phyloP scores from a whole-genome alignment of 169 alveolate genomes.

The Plasmodium billcollinsi region DNA sequence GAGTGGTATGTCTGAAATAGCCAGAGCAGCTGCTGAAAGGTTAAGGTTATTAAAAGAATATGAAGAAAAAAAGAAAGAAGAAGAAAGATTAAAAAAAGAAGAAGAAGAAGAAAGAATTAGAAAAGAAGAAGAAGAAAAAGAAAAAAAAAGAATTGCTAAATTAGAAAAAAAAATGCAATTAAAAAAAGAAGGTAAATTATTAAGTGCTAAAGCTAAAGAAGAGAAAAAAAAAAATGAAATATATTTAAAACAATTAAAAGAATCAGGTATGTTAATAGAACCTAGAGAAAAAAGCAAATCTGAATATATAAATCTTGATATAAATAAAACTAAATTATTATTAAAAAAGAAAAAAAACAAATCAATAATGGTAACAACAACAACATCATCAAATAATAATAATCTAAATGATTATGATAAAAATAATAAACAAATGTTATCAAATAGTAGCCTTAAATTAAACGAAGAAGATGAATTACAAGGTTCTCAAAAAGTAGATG shows the following conservation, averaged over 20 bases:
- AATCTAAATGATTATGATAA: slow-evolving; percentile 9
- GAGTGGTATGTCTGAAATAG: slow-evolving; percentile 82
- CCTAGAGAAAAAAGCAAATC: slow-evolving; percentile 73
- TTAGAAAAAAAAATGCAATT: slow-evolving; percentile 87
- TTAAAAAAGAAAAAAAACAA: slow-evolving; percentile 66
- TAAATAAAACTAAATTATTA: slow-evolving; percentile 42
- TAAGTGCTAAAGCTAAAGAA: slow-evolving; percentile 86
- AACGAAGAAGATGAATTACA: slow-evolving; percentile 19
- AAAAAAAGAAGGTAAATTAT: slow-evolving; percentile 88
- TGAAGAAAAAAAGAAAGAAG: slow-evolving; percentile 78
- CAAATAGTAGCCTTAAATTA: slow-evolving; percentile 1
- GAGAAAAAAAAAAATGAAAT: slow-evolving; percentile 85
- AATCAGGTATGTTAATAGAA: slow-evolving; percentile 78
- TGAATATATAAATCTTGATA: slow-evolving; percentile 40
- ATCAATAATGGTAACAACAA: neutral
- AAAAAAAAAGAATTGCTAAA: slow-evolving; percentile 85
- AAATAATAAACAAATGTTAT: neutral
- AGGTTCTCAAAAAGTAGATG: slow-evolving; percentile 30
- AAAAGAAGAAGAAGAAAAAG: slow-evolving; percentile 88
- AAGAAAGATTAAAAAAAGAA: slow-evolving; percentile 83
- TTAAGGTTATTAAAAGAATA: slow-evolving; percentile 81
- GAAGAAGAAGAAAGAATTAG: slow-evolving; percentile 87
- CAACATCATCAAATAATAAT: neutral
- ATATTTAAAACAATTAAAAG: slow-evolving; percentile 84
- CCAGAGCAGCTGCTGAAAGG: slow-evolving; percentile 89